Conservation (phyloP, 345 rosid genomes). For the Populus ilicifolia region DNA sequence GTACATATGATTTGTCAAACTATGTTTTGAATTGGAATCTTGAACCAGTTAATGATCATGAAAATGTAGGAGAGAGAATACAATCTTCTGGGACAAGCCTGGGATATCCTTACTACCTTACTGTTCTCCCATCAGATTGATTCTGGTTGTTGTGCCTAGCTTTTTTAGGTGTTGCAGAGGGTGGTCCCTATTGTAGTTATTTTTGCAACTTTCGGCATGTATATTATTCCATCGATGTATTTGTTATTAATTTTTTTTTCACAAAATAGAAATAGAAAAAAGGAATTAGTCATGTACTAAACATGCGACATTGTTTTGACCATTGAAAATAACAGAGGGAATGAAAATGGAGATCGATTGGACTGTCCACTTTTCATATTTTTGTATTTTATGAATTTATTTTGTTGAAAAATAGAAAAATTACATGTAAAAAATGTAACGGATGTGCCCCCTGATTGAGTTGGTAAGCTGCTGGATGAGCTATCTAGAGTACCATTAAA, state of each 20-base stretch:
- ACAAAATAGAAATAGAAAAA: slow-evolving; percentile 14
- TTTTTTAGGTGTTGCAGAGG: neutral
- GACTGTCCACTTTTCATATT: neutral
- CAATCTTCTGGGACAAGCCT: slow-evolving; percentile 54
- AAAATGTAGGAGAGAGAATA: slow-evolving; percentile 19
- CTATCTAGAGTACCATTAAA: too few relatives aligned
- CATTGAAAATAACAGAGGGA: slow-evolving; percentile 4
- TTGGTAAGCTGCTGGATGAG: too few relatives aligned
- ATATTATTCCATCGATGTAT: slow-evolving; percentile 23
- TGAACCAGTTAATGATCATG: slow-evolving; percentile 17
- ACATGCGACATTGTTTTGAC: slow-evolving; percentile 15
- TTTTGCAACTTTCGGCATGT: slow-evolving; percentile 26
- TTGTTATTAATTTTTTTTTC: slow-evolving; percentile 1
- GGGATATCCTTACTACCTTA: slow-evolving; percentile 70
- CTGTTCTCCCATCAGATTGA: slow-evolving; percentile 58
- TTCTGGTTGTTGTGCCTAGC: neutral
- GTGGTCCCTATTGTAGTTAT: slow-evolving; percentile 3
- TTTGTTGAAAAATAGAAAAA: neutral
- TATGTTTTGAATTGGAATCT: slow-evolving; percentile 73
- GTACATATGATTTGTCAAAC: slow-evolving; percentile 70
- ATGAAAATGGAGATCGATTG: neutral
- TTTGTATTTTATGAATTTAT: too few relatives aligned
- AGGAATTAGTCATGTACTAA: slow-evolving; percentile 17
- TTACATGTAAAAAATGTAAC: too few relatives aligned
- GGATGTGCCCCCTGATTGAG: too few relatives aligned